These are phyloP conservation scores for Thielaviopsis ethacetica DNA, from an alignment of 2,329 filamentous ascomycete genomes.

Conservation along the genomic window DNA sequence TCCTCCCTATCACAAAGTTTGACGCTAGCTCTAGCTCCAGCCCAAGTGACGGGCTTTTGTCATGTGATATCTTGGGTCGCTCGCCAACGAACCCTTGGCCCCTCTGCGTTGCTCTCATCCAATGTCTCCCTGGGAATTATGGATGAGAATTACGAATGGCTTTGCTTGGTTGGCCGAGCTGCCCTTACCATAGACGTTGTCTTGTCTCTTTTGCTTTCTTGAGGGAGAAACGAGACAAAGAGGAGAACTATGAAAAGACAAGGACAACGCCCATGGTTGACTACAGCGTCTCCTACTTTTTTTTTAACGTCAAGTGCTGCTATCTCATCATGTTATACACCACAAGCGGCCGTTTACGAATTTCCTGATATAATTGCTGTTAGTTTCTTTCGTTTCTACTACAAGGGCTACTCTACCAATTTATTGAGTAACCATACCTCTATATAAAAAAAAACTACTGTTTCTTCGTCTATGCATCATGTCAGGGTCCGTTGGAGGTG, in stretches of 20 bases:
- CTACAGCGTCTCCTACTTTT: neutral
- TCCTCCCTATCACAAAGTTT: too few species aligned
- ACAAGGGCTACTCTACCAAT: neutral
- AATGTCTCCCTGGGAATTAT: neutral
- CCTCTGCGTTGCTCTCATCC: neutral
- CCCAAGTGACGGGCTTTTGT: neutral
- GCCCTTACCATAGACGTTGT: too few species aligned
- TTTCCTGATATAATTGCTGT: conserved; percentile 4
- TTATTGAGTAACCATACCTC: neutral
- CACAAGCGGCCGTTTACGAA: conserved; percentile 6
- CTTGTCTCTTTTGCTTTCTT: too few species aligned
- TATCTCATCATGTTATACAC: neutral
- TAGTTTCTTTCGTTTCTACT: neutral
- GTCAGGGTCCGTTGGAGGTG: too few species aligned
- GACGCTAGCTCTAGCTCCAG: too few species aligned
- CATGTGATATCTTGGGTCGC: neutral
- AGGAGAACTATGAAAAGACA: neutral
- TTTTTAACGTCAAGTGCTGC: neutral
- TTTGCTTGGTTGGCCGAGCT: too few species aligned
- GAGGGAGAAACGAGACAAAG: neutral
- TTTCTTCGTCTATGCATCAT: neutral
- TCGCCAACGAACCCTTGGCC: neutral
- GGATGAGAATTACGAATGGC: neutral
- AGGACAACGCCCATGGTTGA: neutral
- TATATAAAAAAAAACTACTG: neutral